Evolutionary conservation across 2,329 filamentous ascomycete species (phyloP), one percentile per base, ranked within the genome.

Genomic region (Macrophomina pseudophaseolina): DNA sequence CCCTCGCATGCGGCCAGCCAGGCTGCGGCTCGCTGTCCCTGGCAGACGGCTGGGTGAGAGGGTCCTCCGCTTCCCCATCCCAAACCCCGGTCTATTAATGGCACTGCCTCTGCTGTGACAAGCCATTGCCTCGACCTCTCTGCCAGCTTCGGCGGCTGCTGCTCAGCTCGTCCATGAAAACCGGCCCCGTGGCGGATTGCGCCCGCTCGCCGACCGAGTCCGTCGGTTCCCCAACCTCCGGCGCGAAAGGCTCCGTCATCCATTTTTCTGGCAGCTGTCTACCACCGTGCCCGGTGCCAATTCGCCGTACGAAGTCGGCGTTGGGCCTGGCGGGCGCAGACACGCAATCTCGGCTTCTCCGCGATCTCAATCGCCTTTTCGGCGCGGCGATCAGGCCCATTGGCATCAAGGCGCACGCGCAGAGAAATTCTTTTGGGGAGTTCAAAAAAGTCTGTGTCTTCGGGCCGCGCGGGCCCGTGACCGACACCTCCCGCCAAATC

Each of bases 391-490:
- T 44, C 42, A 14, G 8, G 42, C 8, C 23, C 9, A 44, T 44
- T 44, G 11, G 16, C 42, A n/a, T 14, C 42, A 16, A 12, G 4
- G 42, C 42, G 42, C 42, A 44, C 16, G 11, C 9, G 42, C 11
- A 44, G 16, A 44, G 12, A 44, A 44, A 44, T 14, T 44, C 42
- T 44, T 44, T 44, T 9, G 42, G 42, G 42, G 7, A 44, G 7
- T n/a, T 44, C 38, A 9, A 14, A 8, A 14, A 5, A 14, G 42
- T n/a, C 52, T 54, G 52, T 54, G 52, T 40, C 16, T 14, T 38
- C 52, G 52, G 52, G 33, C 16, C 32, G 52, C 38, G 52, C 52
- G 32, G 52, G 52, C 52, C 52, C 52, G 32, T 16, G 32, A 18
- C 4, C 28, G 52, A 33, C 11, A 5, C 7, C 16, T 54, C 14